Conservation (phyloP, 768 basidiomycete genomes). For the Panaeolus papilionaceus region DNA sequence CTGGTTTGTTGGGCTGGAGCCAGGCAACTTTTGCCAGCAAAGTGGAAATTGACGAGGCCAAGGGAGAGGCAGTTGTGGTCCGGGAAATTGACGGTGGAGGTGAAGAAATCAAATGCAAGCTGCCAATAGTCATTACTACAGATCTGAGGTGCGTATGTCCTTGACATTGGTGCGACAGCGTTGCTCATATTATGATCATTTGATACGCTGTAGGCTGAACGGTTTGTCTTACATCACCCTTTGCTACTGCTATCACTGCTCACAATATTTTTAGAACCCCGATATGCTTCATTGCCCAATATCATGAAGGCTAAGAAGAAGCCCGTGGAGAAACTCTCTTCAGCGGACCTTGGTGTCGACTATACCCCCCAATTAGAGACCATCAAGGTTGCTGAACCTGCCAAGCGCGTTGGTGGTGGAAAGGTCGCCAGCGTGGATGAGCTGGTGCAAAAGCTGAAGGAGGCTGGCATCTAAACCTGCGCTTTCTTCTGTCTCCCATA, state of each 20-base stretch:
- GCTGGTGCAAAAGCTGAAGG: conserved; percentile 86
- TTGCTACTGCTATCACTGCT: neutral
- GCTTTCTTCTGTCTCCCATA: conserved; percentile 23
- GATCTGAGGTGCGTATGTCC: conserved; percentile 76
- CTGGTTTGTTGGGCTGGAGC: conserved; percentile 88
- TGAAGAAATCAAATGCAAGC: conserved; percentile 77
- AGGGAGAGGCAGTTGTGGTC: conserved; percentile 72
- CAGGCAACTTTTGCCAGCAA: conserved; percentile 97
- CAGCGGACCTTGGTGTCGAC: conserved; percentile 85
- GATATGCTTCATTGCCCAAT: conserved; percentile 96
- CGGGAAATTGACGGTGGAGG: conserved; percentile 96
- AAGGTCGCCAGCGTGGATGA: conserved; percentile 94
- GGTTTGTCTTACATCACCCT: conserved; percentile 47
- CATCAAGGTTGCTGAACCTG: conserved; percentile 88
- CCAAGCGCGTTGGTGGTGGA: conserved; percentile 87
- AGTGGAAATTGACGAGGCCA: conserved; percentile 69
- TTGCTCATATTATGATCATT: neutral
- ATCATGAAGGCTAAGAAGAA: conserved; percentile 99
- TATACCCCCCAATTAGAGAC: conserved; percentile 84
- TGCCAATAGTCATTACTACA: conserved; percentile 91
- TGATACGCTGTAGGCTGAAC: conserved; percentile 60
- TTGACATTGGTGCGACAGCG: neutral
- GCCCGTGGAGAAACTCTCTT: conserved; percentile 81
- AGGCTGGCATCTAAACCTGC: conserved; percentile 63
- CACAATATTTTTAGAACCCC: conserved; percentile 67